Evolutionary conservation across 257 asterid species (phyloP), one percentile per base, ranked within the genome.

Genomic region (Plectranthus barbatus): DNA sequence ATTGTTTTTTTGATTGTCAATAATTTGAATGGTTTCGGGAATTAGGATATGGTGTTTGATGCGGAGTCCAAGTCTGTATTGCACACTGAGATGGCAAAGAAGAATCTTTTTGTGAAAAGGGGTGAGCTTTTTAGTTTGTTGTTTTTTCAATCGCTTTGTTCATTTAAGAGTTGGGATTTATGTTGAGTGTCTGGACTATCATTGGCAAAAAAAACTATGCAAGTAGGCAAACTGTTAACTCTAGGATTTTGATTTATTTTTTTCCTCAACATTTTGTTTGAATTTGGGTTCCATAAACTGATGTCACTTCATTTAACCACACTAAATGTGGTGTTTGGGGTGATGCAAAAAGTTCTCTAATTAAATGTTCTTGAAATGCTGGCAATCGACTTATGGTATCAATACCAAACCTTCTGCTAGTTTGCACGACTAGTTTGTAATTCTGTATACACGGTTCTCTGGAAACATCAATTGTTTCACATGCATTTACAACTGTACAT

Each of bases 81-180:
- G 87, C 99, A 93, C 72, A 84, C 94, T 18, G 97, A 90, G 94
- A 93, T 93, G 99, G 99, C 97, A 1, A 93, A 93, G 88, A 93
- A 93, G 87, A 93, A 93, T 76, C 97, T 93, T 36, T 93, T 93
- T 54, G 94, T 93, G 36, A 93, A 93, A 80, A 85, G 99, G 73
- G 99, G 97, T 93, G 84, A 81, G 85, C 31, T 57, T 48, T 40
- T 20, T 20, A 9, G 0, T 55, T 34, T 31, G 1, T 23, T 23
- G 4, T 31, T 31, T 6, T 3, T 31, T 31, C 36, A 31, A 31
- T 36, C 20, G 15, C 5, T 56, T 8, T 18, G 9, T 26, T 15
- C 39, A 2, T 36, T 4, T 11, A 60, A 3, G 33, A 31, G 71
- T 49, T 42, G 9, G 21, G 0, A 19, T 40, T 23, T 47, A 6